Conservation (phyloP, 1,284 basidiomycete genomes). For the Sanghuangporus baumii region DNA sequence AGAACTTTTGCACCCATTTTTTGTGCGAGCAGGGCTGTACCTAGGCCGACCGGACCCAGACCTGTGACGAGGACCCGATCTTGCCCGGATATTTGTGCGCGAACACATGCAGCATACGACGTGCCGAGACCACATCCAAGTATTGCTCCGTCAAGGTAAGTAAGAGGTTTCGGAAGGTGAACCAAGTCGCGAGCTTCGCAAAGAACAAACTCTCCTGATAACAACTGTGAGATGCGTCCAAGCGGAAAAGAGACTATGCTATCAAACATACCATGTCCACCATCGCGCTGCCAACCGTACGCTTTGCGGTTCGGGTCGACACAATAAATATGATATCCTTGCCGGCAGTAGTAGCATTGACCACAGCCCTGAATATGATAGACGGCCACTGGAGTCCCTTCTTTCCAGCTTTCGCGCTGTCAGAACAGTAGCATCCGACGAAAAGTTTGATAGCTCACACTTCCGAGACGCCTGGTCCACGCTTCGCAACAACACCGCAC, state of each 20-base stretch:
- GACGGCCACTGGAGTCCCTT: slow-evolving; percentile 15
- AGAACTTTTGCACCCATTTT: slow-evolving; percentile 17
- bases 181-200: slow-evolving; percentile 16
- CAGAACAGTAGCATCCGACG: background rate
- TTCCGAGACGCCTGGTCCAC: slow-evolving; percentile 15
- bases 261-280: slow-evolving; percentile 14
- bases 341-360: slow-evolving; percentile 12
- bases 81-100: slow-evolving; percentile 16
- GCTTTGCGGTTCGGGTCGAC: slow-evolving; percentile 9
- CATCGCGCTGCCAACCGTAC: slow-evolving; percentile 19
- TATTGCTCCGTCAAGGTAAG: slow-evolving; percentile 18
- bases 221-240: background rate
- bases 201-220: slow-evolving; percentile 16
- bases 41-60: slow-evolving; percentile 18
- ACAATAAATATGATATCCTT: slow-evolving; percentile 15
- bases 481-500: slow-evolving; percentile 17
- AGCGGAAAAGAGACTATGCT: background rate
- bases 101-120: slow-evolving; percentile 16
- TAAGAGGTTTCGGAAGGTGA: slow-evolving; percentile 12
- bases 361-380: slow-evolving; percentile 19
- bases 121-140: slow-evolving; percentile 18
- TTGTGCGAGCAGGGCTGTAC: slow-evolving; percentile 16
- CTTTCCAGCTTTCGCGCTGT: slow-evolving; percentile 13
- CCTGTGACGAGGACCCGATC: slow-evolving; percentile 18
- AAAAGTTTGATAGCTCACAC: background rate